These are phyloP conservation scores for Asclepias syriaca DNA, from an alignment of 257 asterid genomes.

Conservation along the genomic window DNA sequence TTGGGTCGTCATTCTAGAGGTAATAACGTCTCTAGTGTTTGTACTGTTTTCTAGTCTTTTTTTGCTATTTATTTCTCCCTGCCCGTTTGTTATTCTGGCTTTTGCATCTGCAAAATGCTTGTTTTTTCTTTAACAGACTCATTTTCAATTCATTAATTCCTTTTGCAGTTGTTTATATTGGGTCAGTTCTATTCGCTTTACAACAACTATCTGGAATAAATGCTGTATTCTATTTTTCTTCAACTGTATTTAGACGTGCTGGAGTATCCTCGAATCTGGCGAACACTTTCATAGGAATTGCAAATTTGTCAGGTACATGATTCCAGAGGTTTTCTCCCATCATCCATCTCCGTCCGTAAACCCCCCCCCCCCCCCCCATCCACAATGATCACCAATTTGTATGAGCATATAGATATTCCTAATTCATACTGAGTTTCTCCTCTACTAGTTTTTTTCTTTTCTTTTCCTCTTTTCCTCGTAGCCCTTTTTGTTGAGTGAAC, in stretches of 20 bases:
- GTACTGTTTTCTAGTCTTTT: background rate
- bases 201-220: conserved; percentile 99
- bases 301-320: conserved; percentile 59
- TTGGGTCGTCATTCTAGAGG: conserved; percentile 83
- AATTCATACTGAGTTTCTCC: background rate
- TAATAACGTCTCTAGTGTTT: conserved; percentile 19
- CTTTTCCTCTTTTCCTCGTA: background rate
- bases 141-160: conserved; percentile 39
- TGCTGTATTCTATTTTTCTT: conserved; percentile 98
- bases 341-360: background rate
- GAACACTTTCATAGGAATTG: conserved; percentile 67
- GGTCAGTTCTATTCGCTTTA: conserved; percentile 95
- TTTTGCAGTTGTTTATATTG: conserved; percentile 99
- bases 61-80: background rate
- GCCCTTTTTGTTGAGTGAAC: no score
- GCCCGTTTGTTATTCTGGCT: background rate
- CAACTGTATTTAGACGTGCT: conserved; percentile 97
- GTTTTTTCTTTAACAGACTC: background rate
- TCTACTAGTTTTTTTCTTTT: background rate
- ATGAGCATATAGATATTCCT: background rate
- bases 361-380: no score
- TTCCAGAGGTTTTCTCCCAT: background rate
- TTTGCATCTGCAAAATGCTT: background rate
- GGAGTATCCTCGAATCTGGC: conserved; percentile 94
- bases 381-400: background rate